Conservation (phyloP, 1,139 yeast species). For the Arxiozyma slooffiae region DNA sequence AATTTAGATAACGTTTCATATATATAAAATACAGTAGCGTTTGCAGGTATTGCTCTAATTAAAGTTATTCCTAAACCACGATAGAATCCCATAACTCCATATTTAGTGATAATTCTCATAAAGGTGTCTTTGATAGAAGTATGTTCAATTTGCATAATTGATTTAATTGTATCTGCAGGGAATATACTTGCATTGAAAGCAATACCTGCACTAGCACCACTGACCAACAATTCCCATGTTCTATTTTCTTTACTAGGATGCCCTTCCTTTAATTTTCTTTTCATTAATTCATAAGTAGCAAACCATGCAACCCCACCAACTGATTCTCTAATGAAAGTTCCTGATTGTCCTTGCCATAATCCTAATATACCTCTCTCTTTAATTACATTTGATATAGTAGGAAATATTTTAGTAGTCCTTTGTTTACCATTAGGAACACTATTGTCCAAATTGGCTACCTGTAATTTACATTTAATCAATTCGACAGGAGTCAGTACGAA, state of each 20-base stretch:
- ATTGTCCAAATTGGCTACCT: slow-evolving; percentile 46
- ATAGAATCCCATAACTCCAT: slow-evolving; percentile 55
- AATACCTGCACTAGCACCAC: slow-evolving; percentile 86
- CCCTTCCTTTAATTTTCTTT: slow-evolving; percentile 33
- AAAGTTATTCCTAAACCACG: slow-evolving; percentile 81
- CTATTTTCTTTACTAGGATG: slow-evolving; percentile 31
- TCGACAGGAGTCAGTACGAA: slow-evolving; percentile 85
- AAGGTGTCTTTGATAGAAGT: slow-evolving; percentile 30
- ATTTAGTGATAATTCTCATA: slow-evolving; percentile 32
- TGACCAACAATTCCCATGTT: slow-evolving; percentile 47
- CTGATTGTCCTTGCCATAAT: slow-evolving; percentile 76
- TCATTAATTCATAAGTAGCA: slow-evolving; percentile 66
- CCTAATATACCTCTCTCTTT: slow-evolving; percentile 48
- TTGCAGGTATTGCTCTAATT: slow-evolving; percentile 77
- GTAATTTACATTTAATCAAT: slow-evolving; percentile 76
- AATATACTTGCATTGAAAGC: slow-evolving; percentile 69
- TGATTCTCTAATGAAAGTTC: slow-evolving; percentile 76
- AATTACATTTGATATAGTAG: slow-evolving; percentile 39
- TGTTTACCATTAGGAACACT: not conserved
- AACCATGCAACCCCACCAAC: slow-evolving; percentile 94
- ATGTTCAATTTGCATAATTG: slow-evolving; percentile 65
- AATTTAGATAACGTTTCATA: slow-evolving; percentile 48
- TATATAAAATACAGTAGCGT: slow-evolving; percentile 73
- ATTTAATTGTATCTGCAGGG: slow-evolving; percentile 87
- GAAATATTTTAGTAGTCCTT: slow-evolving; percentile 23